These are phyloP conservation scores for Centrapalus pauciflorus DNA, from an alignment of 129 eudicot species.

Conservation along the genomic window DNA sequence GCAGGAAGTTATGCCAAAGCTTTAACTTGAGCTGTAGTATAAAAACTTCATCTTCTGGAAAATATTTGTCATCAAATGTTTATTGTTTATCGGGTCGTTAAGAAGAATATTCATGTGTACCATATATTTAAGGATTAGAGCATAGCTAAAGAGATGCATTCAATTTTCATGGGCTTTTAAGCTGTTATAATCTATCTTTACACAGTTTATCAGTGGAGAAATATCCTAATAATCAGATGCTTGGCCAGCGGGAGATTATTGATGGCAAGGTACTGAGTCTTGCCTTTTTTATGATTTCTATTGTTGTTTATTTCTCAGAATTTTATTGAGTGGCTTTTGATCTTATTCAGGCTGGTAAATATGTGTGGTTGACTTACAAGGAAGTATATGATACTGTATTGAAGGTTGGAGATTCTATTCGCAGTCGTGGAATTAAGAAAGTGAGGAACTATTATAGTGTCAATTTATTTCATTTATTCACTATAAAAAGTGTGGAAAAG, in stretches of 20 bases:
- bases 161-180: background rate
- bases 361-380: slow-evolving; percentile 55
- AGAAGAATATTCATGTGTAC: no score
- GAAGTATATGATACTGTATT: slow-evolving; percentile 43
- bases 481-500: background rate
- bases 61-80: no score
- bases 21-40: no score
- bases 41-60: no score
- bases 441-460: slow-evolving; percentile 7
- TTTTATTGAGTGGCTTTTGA: background rate
- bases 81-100: no score
- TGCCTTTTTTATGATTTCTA: background rate
- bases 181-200: background rate
- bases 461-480: background rate
- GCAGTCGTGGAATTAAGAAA: slow-evolving; percentile 32
- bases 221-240: slow-evolving; percentile 67
- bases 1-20: no score
- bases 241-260: slow-evolving; percentile 63
- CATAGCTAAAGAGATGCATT: no score
- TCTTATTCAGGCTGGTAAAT: slow-evolving; percentile 56
- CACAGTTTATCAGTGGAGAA: slow-evolving; percentile 73
- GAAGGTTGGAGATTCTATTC: slow-evolving; percentile 45
- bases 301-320: background rate
- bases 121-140: no score
- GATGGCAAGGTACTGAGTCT: slow-evolving; percentile 56